Base-by-base conservation (phyloP, 2,329 filamentous ascomycete genomes). In the Verruconis gallopava region DNA sequence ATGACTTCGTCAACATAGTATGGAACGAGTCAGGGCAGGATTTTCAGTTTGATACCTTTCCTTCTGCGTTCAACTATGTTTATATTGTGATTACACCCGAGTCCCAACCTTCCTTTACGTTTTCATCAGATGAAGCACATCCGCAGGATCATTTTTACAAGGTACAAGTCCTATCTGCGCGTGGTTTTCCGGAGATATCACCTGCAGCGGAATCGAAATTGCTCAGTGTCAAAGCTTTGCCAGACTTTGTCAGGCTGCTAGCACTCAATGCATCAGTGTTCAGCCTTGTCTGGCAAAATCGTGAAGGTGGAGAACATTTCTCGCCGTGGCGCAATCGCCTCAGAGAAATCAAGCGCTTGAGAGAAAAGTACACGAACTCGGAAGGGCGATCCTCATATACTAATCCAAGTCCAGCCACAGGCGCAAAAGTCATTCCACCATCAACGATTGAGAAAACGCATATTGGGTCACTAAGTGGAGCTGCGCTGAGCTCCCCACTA, bases 1-100 rank as follows among this genome's bases (percentile, higher is more conserved):
- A 98, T 55, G 91, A 96, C 60, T 93, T 85, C 58, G 91, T 98
- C 56, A 96, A 94, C 57, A 93, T 98, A 51, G 81, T 98, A 44
- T 98, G 93, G 71, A 98, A 98, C 58, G 85, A 93, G 54, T 95
- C 88, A 2, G 89, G 91, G n/a, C 61, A 79, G 37, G 81, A 83
- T 0, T 96, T 94, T 65, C 73, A 75, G 42, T 93, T 94, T 56
- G 77, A 94, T 56, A 94, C 85, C 0, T 93, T 98, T 52, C 85
- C 85, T 1, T 93, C 86, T 0, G 82, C 89, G 44, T 94, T 98
- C 68, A 96, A 95, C 56, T 94, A 84, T 55, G 86, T 98, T 56
- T 86, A 95, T 57, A 96, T 98, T 53, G 81, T 96, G 51, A 89
- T 98, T 54, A 85, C 84, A 2, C 91, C 91, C 0, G 83, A 88